Evolutionary conservation across 1,284 basidiomycete species (phyloP), one percentile per base, ranked within the genome.

Genomic region (Cutaneotrichosporon arboriforme): DNA sequence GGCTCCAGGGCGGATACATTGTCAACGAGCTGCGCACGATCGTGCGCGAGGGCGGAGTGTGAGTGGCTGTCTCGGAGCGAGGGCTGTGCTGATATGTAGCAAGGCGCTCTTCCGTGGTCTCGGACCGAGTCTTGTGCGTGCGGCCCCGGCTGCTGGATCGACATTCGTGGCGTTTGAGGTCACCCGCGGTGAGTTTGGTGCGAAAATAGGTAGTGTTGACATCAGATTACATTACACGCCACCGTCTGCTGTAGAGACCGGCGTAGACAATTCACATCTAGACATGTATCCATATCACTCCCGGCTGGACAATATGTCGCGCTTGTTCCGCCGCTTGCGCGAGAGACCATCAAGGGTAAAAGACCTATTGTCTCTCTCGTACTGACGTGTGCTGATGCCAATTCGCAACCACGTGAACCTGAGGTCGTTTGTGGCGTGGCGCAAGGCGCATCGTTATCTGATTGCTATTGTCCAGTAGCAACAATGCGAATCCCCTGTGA

Each of bases 101-200:
- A 66, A 77, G 54, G 88, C 85, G 4, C 74, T 90, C 21, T 87
- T 86, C 76, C 80, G 82, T 51, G 87, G 87, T 1, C 69, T 90
- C 20, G 81, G 83, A 4, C 87, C 87, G 1, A 84, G 83, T 50
- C 79, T 86, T 37, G 62, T 85, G 33, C 75, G 83, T 79, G 87
- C 88, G 69, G 88, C 92, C 60, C 91, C 92, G 5, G 89, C 92
- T 2, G 92, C 90, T 7, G 91, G 84, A 22, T 85, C 86, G 56
- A 96, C 91, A 0, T 96, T 97, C 65, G 85, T 89, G n/a, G 88
- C 87, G 0, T 97, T 87, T 71, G 91, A 97, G 71, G 64, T 92
- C 26, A 88, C 86, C 1, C 79, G 88, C 77, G 88, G 74, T 74
- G 44, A 55, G 71, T 60, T 12, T n/a, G n/a, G 22, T 2, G 14